Conservation (phyloP, 176 grass and related monocot species). For the Chloris gayana region DNA sequence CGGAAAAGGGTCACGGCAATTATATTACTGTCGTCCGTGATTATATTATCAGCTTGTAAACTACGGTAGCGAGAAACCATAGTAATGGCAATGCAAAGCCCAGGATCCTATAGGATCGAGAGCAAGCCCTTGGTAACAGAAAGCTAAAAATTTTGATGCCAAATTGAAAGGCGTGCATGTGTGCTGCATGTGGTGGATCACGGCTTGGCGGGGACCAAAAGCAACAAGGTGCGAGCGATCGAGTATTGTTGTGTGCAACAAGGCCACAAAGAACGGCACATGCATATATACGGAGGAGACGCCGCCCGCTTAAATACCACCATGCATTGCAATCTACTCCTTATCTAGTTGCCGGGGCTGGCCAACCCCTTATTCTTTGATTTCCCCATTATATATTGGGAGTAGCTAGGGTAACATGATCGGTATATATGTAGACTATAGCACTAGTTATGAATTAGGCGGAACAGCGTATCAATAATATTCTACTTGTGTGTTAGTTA, state of each 20-base stretch:
- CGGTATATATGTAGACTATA: too few species aligned
- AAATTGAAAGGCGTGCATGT: background rate
- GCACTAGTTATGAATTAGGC: too few species aligned
- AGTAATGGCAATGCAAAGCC: too few species aligned
- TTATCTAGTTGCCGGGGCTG: too few species aligned
- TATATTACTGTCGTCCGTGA: background rate
- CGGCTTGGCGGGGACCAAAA: conserved; percentile 35
- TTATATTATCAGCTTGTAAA: background rate
- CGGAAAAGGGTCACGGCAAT: background rate
- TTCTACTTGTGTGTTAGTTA: too few species aligned
- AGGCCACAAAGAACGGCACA: conserved; percentile 31
- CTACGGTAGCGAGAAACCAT: too few species aligned
- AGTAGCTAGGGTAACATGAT: too few species aligned
- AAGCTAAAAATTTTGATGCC: too few species aligned
- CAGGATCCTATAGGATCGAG: background rate
- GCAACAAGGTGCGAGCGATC: background rate
- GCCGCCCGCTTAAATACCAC: background rate
- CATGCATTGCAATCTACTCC: background rate
- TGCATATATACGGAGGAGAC: conserved; percentile 21
- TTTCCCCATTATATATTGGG: too few species aligned
- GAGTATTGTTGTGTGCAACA: background rate
- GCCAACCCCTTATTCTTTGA: too few species aligned
- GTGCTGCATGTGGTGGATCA: conserved; percentile 55
- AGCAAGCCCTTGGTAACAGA: background rate
- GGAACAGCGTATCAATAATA: too few species aligned